phyloP scores from a whole-genome alignment of 345 rosid species.

The Eucalyptus globulus region DNA sequence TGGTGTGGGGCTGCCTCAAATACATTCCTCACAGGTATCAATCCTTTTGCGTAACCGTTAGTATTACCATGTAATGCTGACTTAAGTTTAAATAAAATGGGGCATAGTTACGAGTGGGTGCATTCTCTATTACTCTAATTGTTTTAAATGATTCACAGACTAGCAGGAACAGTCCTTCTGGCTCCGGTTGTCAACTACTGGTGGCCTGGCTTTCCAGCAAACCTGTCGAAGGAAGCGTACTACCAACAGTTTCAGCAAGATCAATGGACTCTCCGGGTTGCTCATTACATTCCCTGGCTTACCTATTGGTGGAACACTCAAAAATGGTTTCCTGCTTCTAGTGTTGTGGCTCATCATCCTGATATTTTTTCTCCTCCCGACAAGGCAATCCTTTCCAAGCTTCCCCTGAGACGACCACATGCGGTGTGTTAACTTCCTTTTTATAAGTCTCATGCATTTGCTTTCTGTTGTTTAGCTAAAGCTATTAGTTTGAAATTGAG shows the following conservation, averaged over 20 bases:
- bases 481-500: not conserved
- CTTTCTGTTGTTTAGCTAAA: not conserved
- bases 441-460: not conserved
- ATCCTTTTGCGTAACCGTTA: not conserved
- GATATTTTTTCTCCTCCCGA: conserved; percentile 24
- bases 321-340: conserved; percentile 32
- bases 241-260: conserved; percentile 18
- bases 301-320: conserved; percentile 69
- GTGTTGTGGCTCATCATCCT: conserved; percentile 8
- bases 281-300: conserved; percentile 56
- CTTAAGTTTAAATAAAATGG: not conserved
- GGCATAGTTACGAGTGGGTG: not conserved
- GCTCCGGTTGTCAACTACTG: conserved; percentile 52
- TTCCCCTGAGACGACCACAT: not conserved
- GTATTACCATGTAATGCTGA: not conserved
- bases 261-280: conserved; percentile 51
- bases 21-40: conserved; percentile 61
- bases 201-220: conserved; percentile 44
- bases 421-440: not conserved
- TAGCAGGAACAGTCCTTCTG: conserved; percentile 43
- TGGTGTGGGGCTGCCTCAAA: conserved; percentile 46
- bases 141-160: conserved; percentile 6
- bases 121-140: not conserved
- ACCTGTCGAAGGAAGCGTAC: conserved; percentile 35
- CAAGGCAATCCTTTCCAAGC: conserved; percentile 13